Base-by-base conservation (phyloP, 2,329 filamentous ascomycete genomes). In the Ramichloridium luteum region DNA sequence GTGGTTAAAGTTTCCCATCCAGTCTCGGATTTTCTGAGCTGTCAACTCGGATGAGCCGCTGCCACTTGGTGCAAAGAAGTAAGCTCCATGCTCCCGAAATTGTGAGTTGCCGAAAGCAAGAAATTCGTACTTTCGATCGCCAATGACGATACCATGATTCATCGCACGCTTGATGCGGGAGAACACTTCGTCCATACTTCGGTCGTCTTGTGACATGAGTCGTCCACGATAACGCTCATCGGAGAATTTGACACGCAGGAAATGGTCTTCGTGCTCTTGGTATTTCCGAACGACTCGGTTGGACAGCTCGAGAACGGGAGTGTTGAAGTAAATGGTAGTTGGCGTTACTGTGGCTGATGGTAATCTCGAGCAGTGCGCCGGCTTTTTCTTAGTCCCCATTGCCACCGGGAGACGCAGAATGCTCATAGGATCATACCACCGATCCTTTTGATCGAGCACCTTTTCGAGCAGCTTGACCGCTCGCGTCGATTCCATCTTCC, bases 81-180 rank as follows among this genome's bases (percentile, higher is more conserved):
- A 96, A 0, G 83, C 86, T 0, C 86, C 81, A 44, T 88, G 77
- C 50, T 96, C 86, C 31, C 88, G 74, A 37, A 98, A 81, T 47
- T 98, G 90, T 0, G 90, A 94, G 54, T 90, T 96, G 0, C 90
- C 88, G 58, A 86, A 94, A 0, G 88, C 90, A 15, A 98, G 70
- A 42, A 96, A 96, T 44, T 88, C 72, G 54, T 85, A 98, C 36
- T 74, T 72, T 5, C 83, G 76, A 40, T 78, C 80, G 4, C 83
- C 90, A 30, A 98, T 76, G 1, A 65, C 65, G 42, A 98, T 88
- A 1, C 90, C 90, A 34, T 90, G 72, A 27, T 61, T 67, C 49
- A 96, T 61, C 0, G 78, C 71, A 28, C 78, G 69, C 40, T 74
- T 73, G 13, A 94, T 68, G 9, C 84, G 72, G 15, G 73, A 73